phyloP scores from a whole-genome alignment of 1,284 basidiomycete genomes.

The Flammula alnicola region DNA sequence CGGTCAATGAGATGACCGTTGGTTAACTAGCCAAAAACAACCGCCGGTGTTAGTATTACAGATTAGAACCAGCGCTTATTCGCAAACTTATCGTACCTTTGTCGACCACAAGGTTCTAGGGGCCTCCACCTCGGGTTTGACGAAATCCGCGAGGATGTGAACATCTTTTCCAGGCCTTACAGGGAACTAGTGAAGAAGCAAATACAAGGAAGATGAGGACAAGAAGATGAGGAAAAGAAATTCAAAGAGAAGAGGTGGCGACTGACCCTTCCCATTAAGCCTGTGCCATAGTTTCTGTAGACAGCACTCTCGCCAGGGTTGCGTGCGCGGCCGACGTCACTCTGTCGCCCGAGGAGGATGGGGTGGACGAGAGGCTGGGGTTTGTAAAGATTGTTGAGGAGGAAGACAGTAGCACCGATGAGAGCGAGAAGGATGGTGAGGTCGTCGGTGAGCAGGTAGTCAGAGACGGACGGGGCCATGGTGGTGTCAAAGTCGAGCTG shows the following conservation, averaged over 20 bases:
- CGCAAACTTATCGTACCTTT: constrained; percentile 63
- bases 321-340: constrained; percentile 79
- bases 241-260: constrained; percentile 2
- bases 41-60: too few relatives aligned
- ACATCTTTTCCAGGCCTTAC: constrained; percentile 71
- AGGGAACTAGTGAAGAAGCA: constrained; percentile 59
- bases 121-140: constrained; percentile 67
- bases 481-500: background rate
- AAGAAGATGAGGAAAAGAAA: background rate
- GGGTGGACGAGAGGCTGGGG: constrained; percentile 83
- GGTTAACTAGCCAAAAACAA: constrained; percentile 55
- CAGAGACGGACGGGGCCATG: constrained; percentile 39
- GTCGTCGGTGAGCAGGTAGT: constrained; percentile 75
- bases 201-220: background rate
- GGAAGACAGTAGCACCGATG: constrained; percentile 72
- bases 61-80: too few relatives aligned
- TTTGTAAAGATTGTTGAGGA: constrained; percentile 75
- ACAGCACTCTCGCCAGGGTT: constrained; percentile 77
- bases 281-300: constrained; percentile 83
- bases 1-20: constrained; percentile 70
- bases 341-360: constrained; percentile 80
- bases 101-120: constrained; percentile 78
- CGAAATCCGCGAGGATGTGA: constrained; percentile 65
- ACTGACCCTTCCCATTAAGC: constrained; percentile 74
- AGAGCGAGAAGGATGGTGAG: constrained; percentile 75